Base-by-base conservation (phyloP, 306 rosid genomes). In the Dalbergia oliveri region DNA sequence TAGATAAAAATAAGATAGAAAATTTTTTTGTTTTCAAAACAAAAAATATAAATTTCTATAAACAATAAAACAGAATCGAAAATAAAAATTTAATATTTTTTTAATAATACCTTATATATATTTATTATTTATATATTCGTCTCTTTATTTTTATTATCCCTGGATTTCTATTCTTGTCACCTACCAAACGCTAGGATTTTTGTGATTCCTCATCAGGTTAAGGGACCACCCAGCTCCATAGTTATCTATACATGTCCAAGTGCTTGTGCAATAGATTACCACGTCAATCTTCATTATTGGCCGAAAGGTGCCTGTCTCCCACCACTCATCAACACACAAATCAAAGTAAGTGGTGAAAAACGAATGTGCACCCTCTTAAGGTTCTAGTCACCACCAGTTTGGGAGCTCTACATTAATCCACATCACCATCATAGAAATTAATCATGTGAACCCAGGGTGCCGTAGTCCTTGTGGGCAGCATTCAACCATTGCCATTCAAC, bases 351-450 rank as follows among this genome's bases (percentile, higher is more conserved):
- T 49, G 72, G 56, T 75, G 61, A 54, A 76, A 78, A 6, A 39
- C 50, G 63, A 84, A 49, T 58, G 60, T 35, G 66, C 45, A 66
- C 12, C 1, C 4, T 21, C 11, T 26, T 15, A 59, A 47, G 68
- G 23, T 66, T 58, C 6, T 34, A 26, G 58, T 8, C 12, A 14
- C 64, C 74, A 73, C 76, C 43, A 14, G 64, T 56, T 69, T 37
- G 9, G 37, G 5, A 31, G 23, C 21, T 26, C 8, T 49, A 7
- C 49, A 35, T n/a, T 35, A 41, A 11, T 72, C 26, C 49, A 60
- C 34, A 39, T 82, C 80, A 44, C 73, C 49, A 73, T 82, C 84
- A 45, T 10, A 54, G 59, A 73, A 21, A 69, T 43, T 53, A 41
- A 73, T 13, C 45, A 43, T 60, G 86, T 68, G 84, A 71, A 19